Base-by-base conservation (phyloP, 2,329 filamentous ascomycete species). In the Arthrobotrys sphaeroides region DNA sequence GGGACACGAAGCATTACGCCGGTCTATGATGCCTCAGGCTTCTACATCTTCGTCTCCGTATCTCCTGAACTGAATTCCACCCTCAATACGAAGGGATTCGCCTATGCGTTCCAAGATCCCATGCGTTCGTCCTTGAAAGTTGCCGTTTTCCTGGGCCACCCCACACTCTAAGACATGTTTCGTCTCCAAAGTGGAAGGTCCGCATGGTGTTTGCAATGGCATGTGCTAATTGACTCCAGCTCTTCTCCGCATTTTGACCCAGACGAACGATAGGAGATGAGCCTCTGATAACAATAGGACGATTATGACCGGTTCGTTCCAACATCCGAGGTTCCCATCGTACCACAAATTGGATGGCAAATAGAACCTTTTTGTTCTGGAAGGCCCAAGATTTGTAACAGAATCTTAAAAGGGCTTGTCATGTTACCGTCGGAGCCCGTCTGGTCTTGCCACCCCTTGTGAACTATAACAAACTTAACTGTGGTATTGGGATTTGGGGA, bases 161-260 rank as follows among this genome's bases (percentile, higher is more conserved):
- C 62, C 28, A 57, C 47, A 73, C 64, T 75, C 62, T 68, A 75
- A 75, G 72, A 75, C 72, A 75, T 68, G 22, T 69, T 40, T 57
- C 57, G 72, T 42, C 72, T 69, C 64, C 57, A 64, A n/a, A 64
- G 5, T 75, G 72, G 72, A 68, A 75, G 72, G 72, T 75, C 49
- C 47, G 53, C 47, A 51, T 59, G 57, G 53, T 20, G 36, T 53
- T n/a, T 43, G 57, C 47, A 42, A 36, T 68, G 9, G 72, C 72
- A 75, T 75, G 72, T 75, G 72, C 72, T 31, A 67, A 68, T 68
- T 45, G 40, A 51, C 40, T 51, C 38, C 42, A 49, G n/a, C 12
- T 24, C 45, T 55, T 62, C 72, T 75, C 72, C 72, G 64, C 64
- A 75, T 69, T 75, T 73, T 75, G 47, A 57, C 57, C 70, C 64